These are phyloP conservation scores for Populus nigra DNA, from an alignment of 345 rosid species.

Conservation along the genomic window DNA sequence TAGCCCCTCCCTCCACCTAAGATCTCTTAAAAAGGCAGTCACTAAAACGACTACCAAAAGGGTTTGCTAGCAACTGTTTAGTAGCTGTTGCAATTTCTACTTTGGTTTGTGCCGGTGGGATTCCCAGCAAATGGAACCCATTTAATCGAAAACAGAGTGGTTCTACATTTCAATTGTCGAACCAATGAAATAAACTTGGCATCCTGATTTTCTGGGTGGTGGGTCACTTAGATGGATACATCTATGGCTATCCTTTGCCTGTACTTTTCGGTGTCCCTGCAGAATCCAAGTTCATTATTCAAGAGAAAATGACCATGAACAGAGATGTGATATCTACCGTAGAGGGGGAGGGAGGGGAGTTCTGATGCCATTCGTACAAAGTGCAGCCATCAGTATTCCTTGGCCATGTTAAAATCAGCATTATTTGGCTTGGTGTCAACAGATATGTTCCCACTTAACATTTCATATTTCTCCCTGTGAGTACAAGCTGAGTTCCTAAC, in stretches of 20 bases:
- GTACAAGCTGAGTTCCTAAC: not conserved
- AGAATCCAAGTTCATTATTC: constrained; percentile 1
- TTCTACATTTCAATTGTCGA: constrained; percentile 18
- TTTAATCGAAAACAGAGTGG: constrained; percentile 14
- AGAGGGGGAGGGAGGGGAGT: no score
- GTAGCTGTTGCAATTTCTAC: constrained; percentile 21
- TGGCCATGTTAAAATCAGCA: no score
- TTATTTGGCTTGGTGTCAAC: no score
- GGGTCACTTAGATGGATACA: constrained; percentile 28
- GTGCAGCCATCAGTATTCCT: no score
- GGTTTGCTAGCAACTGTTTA: constrained; percentile 18
- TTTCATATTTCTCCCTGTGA: no score
- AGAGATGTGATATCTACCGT: no score
- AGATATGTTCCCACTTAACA: no score
- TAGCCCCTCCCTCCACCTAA: constrained; percentile 12
- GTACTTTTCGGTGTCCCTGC: not conserved
- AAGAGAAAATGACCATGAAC: not conserved
- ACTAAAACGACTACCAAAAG: constrained; percentile 19
- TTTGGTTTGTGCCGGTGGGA: constrained; percentile 33
- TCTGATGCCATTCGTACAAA: no score
- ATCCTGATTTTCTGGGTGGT: constrained; percentile 41
- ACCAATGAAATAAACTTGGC: constrained; percentile 6
- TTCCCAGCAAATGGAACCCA: constrained; percentile 38
- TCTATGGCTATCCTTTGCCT: constrained; percentile 25
- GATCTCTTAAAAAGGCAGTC: constrained; percentile 23